phyloP scores from a whole-genome alignment of 257 asterid genomes.

The Nicotiana tabacum region DNA sequence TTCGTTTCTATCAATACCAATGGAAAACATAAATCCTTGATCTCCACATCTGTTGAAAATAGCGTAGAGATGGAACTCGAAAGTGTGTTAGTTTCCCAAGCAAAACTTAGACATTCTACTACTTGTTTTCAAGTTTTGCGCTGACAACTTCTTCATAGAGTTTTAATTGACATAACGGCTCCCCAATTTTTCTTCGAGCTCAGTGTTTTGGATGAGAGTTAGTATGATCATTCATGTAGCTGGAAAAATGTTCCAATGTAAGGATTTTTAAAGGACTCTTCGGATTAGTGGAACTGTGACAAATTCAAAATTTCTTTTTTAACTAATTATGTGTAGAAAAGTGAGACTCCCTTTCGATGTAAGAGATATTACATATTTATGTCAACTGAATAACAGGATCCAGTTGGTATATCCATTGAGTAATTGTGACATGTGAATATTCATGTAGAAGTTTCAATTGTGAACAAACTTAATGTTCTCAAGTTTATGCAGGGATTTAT shows the following conservation, averaged over 20 bases:
- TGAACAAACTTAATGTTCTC: neutral
- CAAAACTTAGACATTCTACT: neutral
- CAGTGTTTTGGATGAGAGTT: neutral
- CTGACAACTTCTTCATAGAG: neutral
- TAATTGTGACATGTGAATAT: neutral
- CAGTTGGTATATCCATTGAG: neutral
- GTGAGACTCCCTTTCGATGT: neutral
- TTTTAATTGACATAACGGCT: neutral
- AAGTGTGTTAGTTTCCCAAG: neutral
- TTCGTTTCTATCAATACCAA: neutral
- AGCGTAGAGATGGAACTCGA: neutral
- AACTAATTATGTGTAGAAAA: neutral
- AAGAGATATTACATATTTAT: neutral
- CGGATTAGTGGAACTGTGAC: neutral
- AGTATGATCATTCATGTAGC: neutral
- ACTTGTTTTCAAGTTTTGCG: neutral
- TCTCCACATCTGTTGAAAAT: neutral
- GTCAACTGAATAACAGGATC: neutral
- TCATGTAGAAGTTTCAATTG: neutral
- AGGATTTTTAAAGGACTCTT: neutral
- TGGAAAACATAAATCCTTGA: neutral
- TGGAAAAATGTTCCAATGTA: neutral
- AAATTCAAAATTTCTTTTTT: neutral
- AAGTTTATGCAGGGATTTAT: slow-evolving; percentile 53
- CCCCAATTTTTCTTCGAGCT: neutral